Base-by-base conservation (phyloP, 2,329 filamentous ascomycete genomes). In the Xylariaceae sp. region DNA sequence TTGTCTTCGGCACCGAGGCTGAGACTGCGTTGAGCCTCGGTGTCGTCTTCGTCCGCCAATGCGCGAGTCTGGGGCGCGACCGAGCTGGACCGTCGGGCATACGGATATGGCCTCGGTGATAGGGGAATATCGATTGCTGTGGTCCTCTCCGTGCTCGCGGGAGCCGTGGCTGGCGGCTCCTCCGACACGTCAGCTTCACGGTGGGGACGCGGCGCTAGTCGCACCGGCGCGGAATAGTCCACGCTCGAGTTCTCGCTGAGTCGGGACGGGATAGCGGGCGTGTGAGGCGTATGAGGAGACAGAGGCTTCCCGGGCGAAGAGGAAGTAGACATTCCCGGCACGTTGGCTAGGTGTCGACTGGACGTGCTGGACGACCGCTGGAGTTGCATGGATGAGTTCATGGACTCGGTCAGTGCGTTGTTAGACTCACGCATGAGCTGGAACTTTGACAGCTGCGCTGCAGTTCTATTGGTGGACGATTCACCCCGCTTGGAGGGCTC, bases 261-360 rank as follows among this genome's bases (percentile, higher is more conserved):
- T n/a, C 92, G 78, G 6, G 89, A 96, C 14, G 90, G 90, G 18
- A 97, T 88, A 9, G 89, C 88, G 3, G 92, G 92, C 0, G 88
- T 94, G 56, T 97, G 89, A 1, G 89, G 88, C 0, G 87, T 95
- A 56, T 90, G 88, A 8, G 85, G 88, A 3, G 88, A 95, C 13
- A 94, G 76, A 0, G 88, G 87, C 54, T 95, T 95, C 40, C 85
- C 87, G 1, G 89, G 89, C 8, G 89, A 96, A 1, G 88, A 90
- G 1, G 87, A 90, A 9, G 83, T 82, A 3, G 89, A 96, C 48
- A 88, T 86, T 44, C 83, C 71, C 3, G 76, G 74, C 3, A 79
- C 71, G 46, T 76, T 78, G 8, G 71, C 66, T 33, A 81, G 54
- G 40, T 79, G 76, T 18, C 76, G 66, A 48, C 76, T 81, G 0